Base-by-base conservation (phyloP, 1,284 basidiomycete species). In the Cutaneotrichosporon sp. region DNA sequence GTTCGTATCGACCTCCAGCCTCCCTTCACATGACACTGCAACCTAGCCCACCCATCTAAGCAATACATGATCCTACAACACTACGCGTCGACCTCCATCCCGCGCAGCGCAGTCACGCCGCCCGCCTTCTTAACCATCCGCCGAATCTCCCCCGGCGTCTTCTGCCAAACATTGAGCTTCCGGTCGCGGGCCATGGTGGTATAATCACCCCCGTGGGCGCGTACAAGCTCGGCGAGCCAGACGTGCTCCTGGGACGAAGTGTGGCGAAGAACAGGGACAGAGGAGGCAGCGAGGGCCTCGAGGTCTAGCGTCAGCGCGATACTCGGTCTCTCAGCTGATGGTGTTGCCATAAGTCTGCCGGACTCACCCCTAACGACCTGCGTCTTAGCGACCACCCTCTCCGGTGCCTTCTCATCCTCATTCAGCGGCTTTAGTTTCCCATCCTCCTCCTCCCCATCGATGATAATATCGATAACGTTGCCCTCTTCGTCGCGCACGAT, bases 401-500 rank as follows among this genome's bases (percentile, higher is more conserved):
- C 79, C 2, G 51, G 36, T 61, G 47, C 65, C 55, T 65, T 60
- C 49, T 68, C 63, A 63, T 69, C 68, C 22, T 56, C 57, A n/a
- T 69, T 67, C 53, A 67, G 56, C 30, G 68, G 68, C 60, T 60
- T 61, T 22, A 4, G 34, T 14, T 49, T 5, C 60, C 59, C 60
- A 14, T 36, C 34, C 34, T 36, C 34, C 8, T 80, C 76, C 16
- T 86, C 86, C 31, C 86, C 86, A 18, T 84, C 81, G 65, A 97
- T 80, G 74, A 94, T 86, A 55, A 97, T 84, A 65, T 88, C 85
- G 47, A 94, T 74, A 40, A 96, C 84, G 69, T 90, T 90, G 40
- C 95, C 96, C 4, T 85, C 82, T 53, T 85, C 88, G 78, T 97
- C 94, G 51, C 93, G 85, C 60, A 94, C 81, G 69, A 99, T 94